phyloP scores from a whole-genome alignment of 1,139 yeast genomes.

The Saccharomyces hybrid region DNA sequence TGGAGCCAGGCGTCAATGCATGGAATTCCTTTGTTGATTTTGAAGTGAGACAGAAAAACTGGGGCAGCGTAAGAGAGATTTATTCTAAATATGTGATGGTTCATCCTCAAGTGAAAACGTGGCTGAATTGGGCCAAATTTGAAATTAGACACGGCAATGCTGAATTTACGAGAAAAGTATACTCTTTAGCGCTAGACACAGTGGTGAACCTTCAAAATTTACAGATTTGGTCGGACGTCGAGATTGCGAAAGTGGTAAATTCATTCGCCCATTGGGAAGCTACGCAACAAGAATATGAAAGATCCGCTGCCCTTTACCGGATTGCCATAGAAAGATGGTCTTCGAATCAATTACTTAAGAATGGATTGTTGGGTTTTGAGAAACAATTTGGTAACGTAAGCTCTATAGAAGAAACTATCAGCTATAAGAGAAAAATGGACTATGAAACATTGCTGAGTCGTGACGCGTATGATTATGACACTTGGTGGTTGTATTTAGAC shows the following conservation, averaged over 20 bases:
- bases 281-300: constrained; percentile 50
- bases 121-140: constrained; percentile 58
- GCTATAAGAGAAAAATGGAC: constrained; percentile 45
- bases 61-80: constrained; percentile 47
- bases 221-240: constrained; percentile 14
- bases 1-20: constrained; percentile 54
- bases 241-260: constrained; percentile 33
- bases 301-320: constrained; percentile 58
- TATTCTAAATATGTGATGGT: constrained; percentile 50
- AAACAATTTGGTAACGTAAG: constrained; percentile 53
- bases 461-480: constrained; percentile 56
- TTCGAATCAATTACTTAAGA: constrained; percentile 38
- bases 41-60: constrained; percentile 56
- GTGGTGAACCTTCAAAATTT: constrained; percentile 30
- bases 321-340: constrained; percentile 38
- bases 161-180: constrained; percentile 52
- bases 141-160: constrained; percentile 49
- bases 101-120: constrained; percentile 48
- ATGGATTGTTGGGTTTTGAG: constrained; percentile 52
- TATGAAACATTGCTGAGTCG: constrained; percentile 46
- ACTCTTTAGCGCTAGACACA: constrained; percentile 58
- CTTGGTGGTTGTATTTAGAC: constrained; percentile 72
- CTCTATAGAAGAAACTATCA: constrained; percentile 46
- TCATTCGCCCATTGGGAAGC: constrained; percentile 75
- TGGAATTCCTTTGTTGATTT: constrained; percentile 74